These are phyloP conservation scores for Paramecium sexaurelia DNA, from an alignment of 73 alveolate genomes.

Conservation along the genomic window DNA sequence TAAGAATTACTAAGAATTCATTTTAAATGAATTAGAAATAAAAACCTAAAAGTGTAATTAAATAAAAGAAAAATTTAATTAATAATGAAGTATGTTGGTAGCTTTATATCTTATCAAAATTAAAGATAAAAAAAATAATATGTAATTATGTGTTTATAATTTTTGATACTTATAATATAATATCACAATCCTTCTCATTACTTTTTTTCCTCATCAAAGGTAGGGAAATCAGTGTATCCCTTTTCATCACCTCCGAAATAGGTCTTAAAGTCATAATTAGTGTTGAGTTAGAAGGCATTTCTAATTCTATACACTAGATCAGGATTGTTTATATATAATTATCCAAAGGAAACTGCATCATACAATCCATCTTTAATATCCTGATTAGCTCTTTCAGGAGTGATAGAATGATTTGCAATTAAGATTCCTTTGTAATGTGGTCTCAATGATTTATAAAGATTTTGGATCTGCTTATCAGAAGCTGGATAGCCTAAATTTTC, in stretches of 20 bases:
- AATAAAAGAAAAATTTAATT: no score
- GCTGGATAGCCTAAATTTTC: conserved; percentile 24
- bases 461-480: conserved; percentile 22
- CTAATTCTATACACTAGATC: conserved; percentile 52
- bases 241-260: conserved; percentile 65
- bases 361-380: not conserved
- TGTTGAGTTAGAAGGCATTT: conserved; percentile 43
- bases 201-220: conserved; percentile 4
- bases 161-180: conserved; percentile 26
- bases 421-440: conserved; percentile 58
- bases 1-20: no score
- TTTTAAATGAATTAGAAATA: no score
- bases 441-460: conserved; percentile 35
- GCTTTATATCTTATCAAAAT: not conserved
- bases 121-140: no score
- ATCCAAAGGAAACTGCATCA: conserved; percentile 51
- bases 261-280: conserved; percentile 42
- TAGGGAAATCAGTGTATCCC: conserved; percentile 68
- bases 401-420: conserved; percentile 48
- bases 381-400: conserved; percentile 37
- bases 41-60: no score
- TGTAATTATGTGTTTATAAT: not conserved
- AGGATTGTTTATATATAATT: conserved; percentile 51
- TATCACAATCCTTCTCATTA: conserved; percentile 13
- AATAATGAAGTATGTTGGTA: not conserved